phyloP scores from a whole-genome alignment of 768 basidiomycete species.

The Xanthoconium stramineum region DNA sequence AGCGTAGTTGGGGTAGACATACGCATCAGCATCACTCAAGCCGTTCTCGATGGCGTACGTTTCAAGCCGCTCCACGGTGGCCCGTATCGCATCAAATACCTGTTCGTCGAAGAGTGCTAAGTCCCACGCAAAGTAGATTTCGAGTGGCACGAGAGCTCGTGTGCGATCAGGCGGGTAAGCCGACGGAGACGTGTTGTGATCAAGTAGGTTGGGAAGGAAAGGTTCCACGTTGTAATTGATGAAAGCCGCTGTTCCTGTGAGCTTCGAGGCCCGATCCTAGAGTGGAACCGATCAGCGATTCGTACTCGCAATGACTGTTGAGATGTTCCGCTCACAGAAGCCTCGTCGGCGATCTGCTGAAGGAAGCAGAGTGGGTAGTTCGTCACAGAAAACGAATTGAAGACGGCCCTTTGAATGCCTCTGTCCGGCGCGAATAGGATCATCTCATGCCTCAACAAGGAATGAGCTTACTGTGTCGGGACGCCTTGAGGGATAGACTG shows the following conservation, averaged over 20 bases:
- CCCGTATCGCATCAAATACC: conserved; percentile 36
- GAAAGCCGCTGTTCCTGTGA: background rate
- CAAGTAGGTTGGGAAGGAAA: conserved; percentile 43
- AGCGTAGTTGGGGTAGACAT: conserved; percentile 58
- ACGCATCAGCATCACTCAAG: conserved; percentile 19
- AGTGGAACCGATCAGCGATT: background rate
- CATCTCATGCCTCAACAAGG: background rate
- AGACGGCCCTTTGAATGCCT: background rate
- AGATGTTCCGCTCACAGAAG: conserved; percentile 6
- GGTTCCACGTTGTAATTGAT: conserved; percentile 41
- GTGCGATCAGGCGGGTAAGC: conserved; percentile 47
- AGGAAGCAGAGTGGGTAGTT: conserved; percentile 13
- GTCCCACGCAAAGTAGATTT: conserved; percentile 37
- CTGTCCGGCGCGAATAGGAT: background rate
- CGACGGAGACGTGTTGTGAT: conserved; percentile 34
- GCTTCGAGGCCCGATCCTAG: background rate
- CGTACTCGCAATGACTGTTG: background rate
- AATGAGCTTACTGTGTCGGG: background rate
- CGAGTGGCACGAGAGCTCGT: conserved; percentile 38
- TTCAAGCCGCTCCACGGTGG: conserved; percentile 38
- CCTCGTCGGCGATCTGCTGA: conserved; percentile 15
- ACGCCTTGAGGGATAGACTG: background rate
- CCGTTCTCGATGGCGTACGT: conserved; percentile 26
- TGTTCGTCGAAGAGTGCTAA: background rate
- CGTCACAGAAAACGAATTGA: conserved; percentile 6